Base-by-base conservation (phyloP, 768 basidiomycete genomes). In the Lactarius sanguifluus region DNA sequence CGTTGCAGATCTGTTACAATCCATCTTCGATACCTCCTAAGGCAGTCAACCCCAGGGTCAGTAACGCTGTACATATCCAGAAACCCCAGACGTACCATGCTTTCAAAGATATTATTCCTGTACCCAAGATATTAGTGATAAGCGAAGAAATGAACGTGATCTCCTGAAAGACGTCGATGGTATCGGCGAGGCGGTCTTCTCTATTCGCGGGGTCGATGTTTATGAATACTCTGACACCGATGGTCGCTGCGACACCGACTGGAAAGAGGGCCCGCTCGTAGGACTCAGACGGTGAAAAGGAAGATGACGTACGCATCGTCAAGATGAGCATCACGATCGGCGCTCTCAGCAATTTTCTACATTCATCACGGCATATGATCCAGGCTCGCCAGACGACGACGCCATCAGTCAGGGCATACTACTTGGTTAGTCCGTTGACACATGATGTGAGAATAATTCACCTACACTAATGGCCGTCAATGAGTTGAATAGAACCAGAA, bases 361-460 rank as follows among this genome's bases (percentile, higher is more conserved):
- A 43, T n/a, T 25, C 13, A 3, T 58, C 61, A 0, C 59, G 2
- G 41, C 61, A 66, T 3, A 66, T 38, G 16, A 62, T 47, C 61
- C 65, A 62, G 15, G 65, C 65, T 36, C 65, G 25, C 61, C 65
- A 66, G 56, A 62, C 61, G n/a, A 66, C 65, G 20, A 62, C 57
- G 18, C 56, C 65, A 28, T 66, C 65, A 2, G 65, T 62, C 56
- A 66, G n/a, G 16, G 57, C 50, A 36, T 58, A 52, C 61, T 66
- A 20, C 15, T 40, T 32, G 30, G 58, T 18, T 18, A 15, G 25
- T 56, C 16, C 8, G 32, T 56, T 56, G 15, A 30, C 9, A 56
- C 9, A 56, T 4, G 3, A 5, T 15, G n/a, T 18, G 28, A 25
- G 30, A 38, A 3, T 13, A 32, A n/a, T n/a, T n/a, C n/a, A n/a